A percentile compares a stretch with the other conserved stretches of the same genome.
Conservation (phyloP, 2,329 filamentous ascomycete genomes). For the Phyllosticta ampelicida region DNA sequence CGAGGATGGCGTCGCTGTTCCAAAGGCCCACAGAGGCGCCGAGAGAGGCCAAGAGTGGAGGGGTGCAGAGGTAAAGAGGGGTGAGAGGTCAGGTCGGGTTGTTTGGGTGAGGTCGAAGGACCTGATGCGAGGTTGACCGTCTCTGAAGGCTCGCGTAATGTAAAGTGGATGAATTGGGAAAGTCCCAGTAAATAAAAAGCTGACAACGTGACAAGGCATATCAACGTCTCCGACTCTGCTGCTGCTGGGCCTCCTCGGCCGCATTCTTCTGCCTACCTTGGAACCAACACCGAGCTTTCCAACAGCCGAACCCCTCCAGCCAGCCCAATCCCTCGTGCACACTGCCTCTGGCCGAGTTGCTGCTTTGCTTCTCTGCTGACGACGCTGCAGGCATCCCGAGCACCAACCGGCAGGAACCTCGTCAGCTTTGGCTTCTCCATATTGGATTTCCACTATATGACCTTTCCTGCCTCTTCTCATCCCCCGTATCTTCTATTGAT, state of each 20-base stretch:
- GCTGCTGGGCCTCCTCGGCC: not conserved
- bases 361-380: not conserved
- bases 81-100: slow-evolving; percentile 3
- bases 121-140: not conserved
- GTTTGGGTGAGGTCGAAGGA: not conserved
- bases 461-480: not conserved
- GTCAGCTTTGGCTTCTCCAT: not conserved
- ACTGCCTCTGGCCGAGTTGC: not conserved
- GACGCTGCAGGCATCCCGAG: not conserved
- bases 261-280: not conserved
- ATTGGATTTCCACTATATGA: not conserved
- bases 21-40: not conserved
- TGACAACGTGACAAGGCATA: slow-evolving; percentile 8
- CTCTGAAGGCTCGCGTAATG: slow-evolving; percentile 8
- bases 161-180: slow-evolving; percentile 9
- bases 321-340: not conserved
- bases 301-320: not conserved
- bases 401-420: not conserved
- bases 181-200: slow-evolving; percentile 10
- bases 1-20: not conserved
- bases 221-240: not conserved
- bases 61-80: not conserved
- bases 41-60: not conserved
- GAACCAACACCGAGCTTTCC: not conserved
- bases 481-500: not conserved